Evolutionary conservation across 352 stramenopile species (phyloP).

Genomic region (Phytopythium helicoides): DNA sequence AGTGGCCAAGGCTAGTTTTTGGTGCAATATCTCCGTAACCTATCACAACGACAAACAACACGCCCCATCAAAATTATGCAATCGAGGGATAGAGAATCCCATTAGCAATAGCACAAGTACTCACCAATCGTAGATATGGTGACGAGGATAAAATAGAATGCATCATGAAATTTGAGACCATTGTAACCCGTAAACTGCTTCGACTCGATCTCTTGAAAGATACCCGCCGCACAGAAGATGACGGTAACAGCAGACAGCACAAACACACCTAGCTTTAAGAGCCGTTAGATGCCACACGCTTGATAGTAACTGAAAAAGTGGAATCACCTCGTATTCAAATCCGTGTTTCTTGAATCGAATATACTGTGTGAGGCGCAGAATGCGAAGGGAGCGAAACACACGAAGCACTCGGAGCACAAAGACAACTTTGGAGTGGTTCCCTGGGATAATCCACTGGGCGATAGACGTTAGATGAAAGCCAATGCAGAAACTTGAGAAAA

Average conservation of each 20-base stretch:
- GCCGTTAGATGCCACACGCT: background rate
- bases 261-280: slow-evolving; percentile 53
- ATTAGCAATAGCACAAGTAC: too few species aligned
- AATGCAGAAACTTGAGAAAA: background rate
- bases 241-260: slow-evolving; percentile 61
- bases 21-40: slow-evolving; percentile 70
- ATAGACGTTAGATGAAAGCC: background rate
- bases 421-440: slow-evolving; percentile 44
- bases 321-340: slow-evolving; percentile 68
- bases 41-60: slow-evolving; percentile 6
- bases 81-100: too few species aligned
- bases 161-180: slow-evolving; percentile 52
- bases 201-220: slow-evolving; percentile 61
- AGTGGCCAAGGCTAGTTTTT: slow-evolving; percentile 43
- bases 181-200: slow-evolving; percentile 29
- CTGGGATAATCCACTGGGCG: slow-evolving; percentile 41
- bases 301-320: background rate
- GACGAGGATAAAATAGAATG: slow-evolving; percentile 75
- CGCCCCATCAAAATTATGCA: slow-evolving; percentile 1
- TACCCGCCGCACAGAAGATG: slow-evolving; percentile 58
- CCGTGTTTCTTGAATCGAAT: slow-evolving; percentile 61
- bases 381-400: slow-evolving; percentile 63
- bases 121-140: slow-evolving; percentile 69
- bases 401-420: slow-evolving; percentile 69
- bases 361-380: slow-evolving; percentile 55